These are phyloP conservation scores for Gossypium ekmanianum DNA, from an alignment of 345 rosid species.

Conservation along the genomic window DNA sequence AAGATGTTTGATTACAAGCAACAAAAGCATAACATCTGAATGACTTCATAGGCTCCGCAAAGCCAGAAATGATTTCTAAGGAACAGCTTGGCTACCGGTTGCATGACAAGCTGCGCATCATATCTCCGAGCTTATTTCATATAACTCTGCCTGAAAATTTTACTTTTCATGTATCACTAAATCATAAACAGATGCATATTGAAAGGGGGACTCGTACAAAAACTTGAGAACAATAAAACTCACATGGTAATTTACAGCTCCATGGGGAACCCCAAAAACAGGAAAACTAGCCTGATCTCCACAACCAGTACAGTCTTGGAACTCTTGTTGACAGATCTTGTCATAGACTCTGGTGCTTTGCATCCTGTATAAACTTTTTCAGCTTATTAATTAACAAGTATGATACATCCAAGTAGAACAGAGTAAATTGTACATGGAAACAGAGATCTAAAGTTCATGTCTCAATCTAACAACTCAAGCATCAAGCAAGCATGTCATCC, in stretches of 20 bases:
- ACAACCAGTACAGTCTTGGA: constrained; percentile 10
- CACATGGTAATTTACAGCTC: constrained; percentile 11
- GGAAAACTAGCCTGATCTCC: constrained; percentile 7
- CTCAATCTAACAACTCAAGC: background rate
- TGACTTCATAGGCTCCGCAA: background rate
- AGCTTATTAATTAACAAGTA: background rate
- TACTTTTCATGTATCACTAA: background rate
- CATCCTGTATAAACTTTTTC: background rate
- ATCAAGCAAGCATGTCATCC: background rate
- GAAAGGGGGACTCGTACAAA: background rate
- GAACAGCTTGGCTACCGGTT: background rate
- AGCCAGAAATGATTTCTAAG: constrained; percentile 12
- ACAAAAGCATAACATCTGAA: background rate
- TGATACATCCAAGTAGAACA: background rate
- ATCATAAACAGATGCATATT: background rate
- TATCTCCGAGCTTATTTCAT: background rate
- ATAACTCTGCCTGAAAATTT: constrained; percentile 8
- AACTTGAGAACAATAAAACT: background rate
- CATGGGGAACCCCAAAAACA: background rate
- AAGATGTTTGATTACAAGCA: constrained; percentile 1
- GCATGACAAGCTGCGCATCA: constrained; percentile 8
- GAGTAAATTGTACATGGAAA: background rate
- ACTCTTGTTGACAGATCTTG: constrained; percentile 1
- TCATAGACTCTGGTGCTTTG: constrained; percentile 2
- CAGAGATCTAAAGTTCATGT: background rate